These are phyloP conservation scores for Lentinus polychrous DNA, from an alignment of 1,284 basidiomycete species.

Conservation along the genomic window DNA sequence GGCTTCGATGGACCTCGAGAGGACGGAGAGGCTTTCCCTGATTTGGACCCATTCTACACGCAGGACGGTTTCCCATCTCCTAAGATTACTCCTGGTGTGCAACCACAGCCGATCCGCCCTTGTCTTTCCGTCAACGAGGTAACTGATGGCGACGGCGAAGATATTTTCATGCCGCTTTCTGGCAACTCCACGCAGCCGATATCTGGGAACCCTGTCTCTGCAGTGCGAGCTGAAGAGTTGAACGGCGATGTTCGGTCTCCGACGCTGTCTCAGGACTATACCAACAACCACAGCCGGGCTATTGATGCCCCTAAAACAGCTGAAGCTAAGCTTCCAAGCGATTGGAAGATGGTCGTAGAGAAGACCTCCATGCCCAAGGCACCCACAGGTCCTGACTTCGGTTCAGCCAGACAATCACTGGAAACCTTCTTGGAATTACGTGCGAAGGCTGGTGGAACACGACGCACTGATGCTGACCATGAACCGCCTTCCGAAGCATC, in stretches of 20 bases:
- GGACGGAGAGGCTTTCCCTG: conserved; percentile 20
- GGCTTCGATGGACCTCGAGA: conserved; percentile 19
- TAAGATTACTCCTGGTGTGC: background rate
- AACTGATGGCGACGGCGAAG: background rate
- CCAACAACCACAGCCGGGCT: no score
- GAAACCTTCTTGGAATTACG: conserved; percentile 15
- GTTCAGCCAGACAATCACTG: conserved; percentile 14
- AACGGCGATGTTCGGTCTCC: no score
- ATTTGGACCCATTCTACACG: conserved; percentile 20
- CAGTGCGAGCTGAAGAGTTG: background rate
- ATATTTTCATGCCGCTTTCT: conserved; percentile 8
- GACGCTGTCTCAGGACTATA: no score
- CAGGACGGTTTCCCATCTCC: conserved; percentile 7
- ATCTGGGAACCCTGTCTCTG: background rate
- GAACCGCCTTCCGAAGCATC: no score
- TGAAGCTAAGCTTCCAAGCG: background rate
- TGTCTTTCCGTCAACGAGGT: background rate
- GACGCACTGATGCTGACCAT: no score
- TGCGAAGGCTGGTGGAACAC: conserved; percentile 4
- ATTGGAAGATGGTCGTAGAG: no score
- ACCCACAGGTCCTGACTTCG: background rate
- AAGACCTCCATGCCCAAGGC: background rate
- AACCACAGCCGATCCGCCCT: no score
- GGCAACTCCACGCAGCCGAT: conserved; percentile 5
- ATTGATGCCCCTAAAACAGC: no score